Evolutionary conservation across 306 rosid species (phyloP), one percentile per base, ranked within the genome.

Genomic region (Glycine soja): DNA sequence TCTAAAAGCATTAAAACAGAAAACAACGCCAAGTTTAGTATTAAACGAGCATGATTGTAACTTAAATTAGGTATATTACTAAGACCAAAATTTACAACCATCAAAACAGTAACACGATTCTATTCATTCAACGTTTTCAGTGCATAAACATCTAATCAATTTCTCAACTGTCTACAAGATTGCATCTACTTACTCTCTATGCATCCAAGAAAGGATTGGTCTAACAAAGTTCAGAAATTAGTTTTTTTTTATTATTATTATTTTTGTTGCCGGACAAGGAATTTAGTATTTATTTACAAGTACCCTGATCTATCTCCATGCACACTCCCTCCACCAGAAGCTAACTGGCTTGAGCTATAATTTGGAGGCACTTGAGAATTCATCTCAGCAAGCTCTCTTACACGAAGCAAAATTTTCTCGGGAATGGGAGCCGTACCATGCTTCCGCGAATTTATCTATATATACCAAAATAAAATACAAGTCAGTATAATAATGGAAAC

Each of bases 321-420:
- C 79, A 76, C 53, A 50, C 69, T 88, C 56, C 85, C 84, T 16
- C 85, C 80, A 75, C 83, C 89, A 50, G 66, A 85, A 18, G 82
- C 57, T 58, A 86, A 83, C 66, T 90, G 88, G 87, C 87, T 83
- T 40, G 90, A 79, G 83, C 90, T 87, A 10, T 64, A 79, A 82
- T 83, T 90, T 63, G 89, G 78, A 70, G 97, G 94, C 36, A 79
- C 88, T 85, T 90, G 98, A 14, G 91, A 86, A 36, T 93, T 94
- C 96, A 85, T 79, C 90, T 87, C 91, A 1, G 99, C 99, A 45
- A 95, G 97, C 88, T 95, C 89, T 89, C 99, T 90, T 54, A 95
- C 97, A 34, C 89, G 88, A 6, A 86, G 71, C 85, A 95, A 81
- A 76, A 93, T 90, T 15, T 84, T 51, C 45, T 91, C 94, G 0